phyloP scores from a whole-genome alignment of 2,329 filamentous ascomycete species.

The Cryphonectria parasitica region DNA sequence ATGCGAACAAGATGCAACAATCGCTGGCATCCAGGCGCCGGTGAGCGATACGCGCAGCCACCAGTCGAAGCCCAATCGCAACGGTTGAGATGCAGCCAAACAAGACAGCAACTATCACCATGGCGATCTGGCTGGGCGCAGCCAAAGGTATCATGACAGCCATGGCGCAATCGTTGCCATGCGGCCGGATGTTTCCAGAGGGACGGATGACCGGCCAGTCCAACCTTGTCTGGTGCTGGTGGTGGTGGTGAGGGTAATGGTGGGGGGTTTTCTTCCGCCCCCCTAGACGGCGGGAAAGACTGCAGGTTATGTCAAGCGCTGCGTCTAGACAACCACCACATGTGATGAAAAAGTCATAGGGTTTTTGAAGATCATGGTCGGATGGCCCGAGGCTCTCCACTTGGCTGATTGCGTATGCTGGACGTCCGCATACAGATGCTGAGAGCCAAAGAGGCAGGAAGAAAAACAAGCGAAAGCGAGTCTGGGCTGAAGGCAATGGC shows the following conservation, averaged over 20 bases:
- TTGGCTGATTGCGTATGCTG: conserved; percentile 7
- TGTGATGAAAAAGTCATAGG: not conserved
- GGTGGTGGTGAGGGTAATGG: not conserved
- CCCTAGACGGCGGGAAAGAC: not conserved
- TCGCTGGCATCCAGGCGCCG: conserved; percentile 34
- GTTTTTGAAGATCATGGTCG: not conserved
- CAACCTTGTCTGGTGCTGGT: not conserved
- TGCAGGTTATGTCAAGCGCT: not conserved
- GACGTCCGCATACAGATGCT: not conserved
- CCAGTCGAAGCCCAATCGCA: conserved; percentile 33
- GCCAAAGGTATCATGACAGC: conserved; percentile 33
- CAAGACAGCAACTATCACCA: conserved; percentile 24
- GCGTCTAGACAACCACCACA: not conserved
- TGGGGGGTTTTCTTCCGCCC: not conserved
- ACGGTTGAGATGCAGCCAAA: conserved; percentile 32
- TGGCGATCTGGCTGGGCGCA: conserved; percentile 30
- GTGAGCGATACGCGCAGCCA: conserved; percentile 32
- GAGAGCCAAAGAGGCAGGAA: conserved; percentile 16
- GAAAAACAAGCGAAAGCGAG: conserved; percentile 6
- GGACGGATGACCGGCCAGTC: not conserved
- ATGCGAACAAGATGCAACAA: conserved; percentile 31
- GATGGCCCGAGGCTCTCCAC: conserved; percentile 6
- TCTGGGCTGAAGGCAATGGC: not conserved
- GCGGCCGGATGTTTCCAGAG: not conserved
- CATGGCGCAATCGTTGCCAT: conserved; percentile 26